phyloP scores from a whole-genome alignment of 2,329 filamentous ascomycete species.

The Aschersonia sp. region DNA sequence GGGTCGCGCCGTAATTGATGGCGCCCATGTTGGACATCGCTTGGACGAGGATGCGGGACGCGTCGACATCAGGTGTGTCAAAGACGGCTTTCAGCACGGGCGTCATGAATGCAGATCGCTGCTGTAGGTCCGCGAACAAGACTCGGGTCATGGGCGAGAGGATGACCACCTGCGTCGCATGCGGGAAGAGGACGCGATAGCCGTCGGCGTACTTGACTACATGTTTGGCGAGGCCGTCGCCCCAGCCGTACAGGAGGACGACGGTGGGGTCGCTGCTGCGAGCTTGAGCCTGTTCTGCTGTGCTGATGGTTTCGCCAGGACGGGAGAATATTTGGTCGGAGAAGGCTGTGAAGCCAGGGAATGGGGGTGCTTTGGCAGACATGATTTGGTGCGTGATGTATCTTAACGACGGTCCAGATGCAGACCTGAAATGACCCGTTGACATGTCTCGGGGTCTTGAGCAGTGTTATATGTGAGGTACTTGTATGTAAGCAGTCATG shows the following conservation, averaged over 20 bases:
- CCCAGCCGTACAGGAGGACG: slow-evolving; percentile 42
- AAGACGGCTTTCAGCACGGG: slow-evolving; percentile 27
- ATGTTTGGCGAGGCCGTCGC: slow-evolving; percentile 38
- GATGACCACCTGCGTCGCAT: slow-evolving; percentile 33
- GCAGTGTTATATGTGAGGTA: no score
- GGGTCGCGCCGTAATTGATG: slow-evolving; percentile 33
- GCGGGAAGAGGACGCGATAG: slow-evolving; percentile 35
- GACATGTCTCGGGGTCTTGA: no score
- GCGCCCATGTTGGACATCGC: slow-evolving; percentile 45
- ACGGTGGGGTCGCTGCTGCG: slow-evolving; percentile 22
- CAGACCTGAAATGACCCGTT: neutral
- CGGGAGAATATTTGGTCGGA: slow-evolving; percentile 32
- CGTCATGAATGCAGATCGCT: slow-evolving; percentile 28
- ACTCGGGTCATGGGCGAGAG: slow-evolving; percentile 34
- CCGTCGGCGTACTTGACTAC: slow-evolving; percentile 40
- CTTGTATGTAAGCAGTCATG: no score
- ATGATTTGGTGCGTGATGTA: neutral
- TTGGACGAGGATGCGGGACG: slow-evolving; percentile 30
- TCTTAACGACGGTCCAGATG: neutral
- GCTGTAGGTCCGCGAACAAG: slow-evolving; percentile 26
- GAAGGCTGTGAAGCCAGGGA: slow-evolving; percentile 31
- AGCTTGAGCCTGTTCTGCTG: slow-evolving; percentile 3
- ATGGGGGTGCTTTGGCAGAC: slow-evolving; percentile 9
- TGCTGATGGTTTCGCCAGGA: slow-evolving; percentile 14
- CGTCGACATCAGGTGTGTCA: slow-evolving; percentile 6